Conservation (phyloP, 2,329 filamentous ascomycete genomes). For the Neofusicoccum sp. region DNA sequence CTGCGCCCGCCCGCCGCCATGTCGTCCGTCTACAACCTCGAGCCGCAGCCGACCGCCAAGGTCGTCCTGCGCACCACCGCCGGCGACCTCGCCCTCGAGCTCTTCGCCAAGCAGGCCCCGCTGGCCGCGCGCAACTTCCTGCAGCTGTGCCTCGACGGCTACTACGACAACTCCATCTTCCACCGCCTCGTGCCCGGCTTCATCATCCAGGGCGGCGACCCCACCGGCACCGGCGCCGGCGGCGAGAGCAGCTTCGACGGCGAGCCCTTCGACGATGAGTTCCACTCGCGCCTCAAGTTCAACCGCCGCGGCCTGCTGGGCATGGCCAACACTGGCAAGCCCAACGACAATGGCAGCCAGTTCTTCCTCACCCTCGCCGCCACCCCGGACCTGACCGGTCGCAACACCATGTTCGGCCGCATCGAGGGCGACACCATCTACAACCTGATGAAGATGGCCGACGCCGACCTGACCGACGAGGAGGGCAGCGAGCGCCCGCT, state of each 20-base stretch:
- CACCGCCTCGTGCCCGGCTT: constrained; percentile 91
- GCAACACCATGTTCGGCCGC: constrained; percentile 91
- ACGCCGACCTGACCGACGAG: constrained; percentile 74
- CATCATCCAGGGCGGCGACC: constrained; percentile 91
- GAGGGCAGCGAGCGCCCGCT: constrained; percentile 78
- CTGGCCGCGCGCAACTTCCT: constrained; percentile 93
- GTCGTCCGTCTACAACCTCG: constrained; percentile 90
- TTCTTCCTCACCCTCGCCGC: constrained; percentile 90
- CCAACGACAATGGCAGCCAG: constrained; percentile 85
- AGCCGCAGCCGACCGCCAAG: constrained; percentile 90
- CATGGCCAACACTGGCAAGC: constrained; percentile 86
- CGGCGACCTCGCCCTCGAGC: constrained; percentile 85
- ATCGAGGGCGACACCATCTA: constrained; percentile 94
- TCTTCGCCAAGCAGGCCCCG: constrained; percentile 93
- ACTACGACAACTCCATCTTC: constrained; percentile 92
- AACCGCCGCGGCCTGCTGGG: constrained; percentile 85
- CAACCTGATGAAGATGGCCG: constrained; percentile 90
- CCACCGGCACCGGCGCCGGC: constrained; percentile 86
- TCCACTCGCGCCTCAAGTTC: constrained; percentile 89
- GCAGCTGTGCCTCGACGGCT: constrained; percentile 89
- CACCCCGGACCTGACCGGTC: constrained; percentile 80
- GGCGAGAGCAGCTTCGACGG: constrained; percentile 90
- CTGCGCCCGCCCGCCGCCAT: constrained; percentile 50
- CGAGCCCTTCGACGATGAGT: constrained; percentile 80
- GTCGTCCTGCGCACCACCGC: constrained; percentile 85